Base-by-base conservation (phyloP, 83 land plant genomes). In the Picea mariana region DNA sequence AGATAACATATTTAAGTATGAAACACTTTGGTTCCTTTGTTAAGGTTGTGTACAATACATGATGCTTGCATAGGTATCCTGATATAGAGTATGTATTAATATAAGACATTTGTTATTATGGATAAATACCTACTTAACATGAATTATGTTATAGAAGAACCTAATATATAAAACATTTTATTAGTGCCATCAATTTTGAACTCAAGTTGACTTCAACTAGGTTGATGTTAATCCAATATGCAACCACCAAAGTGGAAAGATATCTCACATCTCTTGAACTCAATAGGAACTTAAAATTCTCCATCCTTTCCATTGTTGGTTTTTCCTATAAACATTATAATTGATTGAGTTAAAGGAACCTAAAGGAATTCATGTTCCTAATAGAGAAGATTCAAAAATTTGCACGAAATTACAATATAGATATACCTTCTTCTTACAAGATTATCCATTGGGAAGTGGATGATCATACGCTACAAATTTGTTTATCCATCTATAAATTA, bases 181-280 rank as follows among this genome's bases (percentile, higher is more conserved):
- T 31, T 31, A 31, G 99, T 64, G 96, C 93, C 81, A 96, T 96
- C 82, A 98, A 91, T 85, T 98, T 98, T 55, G 96, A 89, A 81
- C 94, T 98, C 99, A 96, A 31, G 31, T 0, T 31, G 31, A 98
- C 99, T 84, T 98, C 99, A 71, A 96, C 99, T 62, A 98, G 94
- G 83, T 98, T 98, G 86, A 98, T 94, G 81, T 95, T 94, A 34
- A n/a, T n/a, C n/a, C n/a, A n/a, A n/a, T n/a, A n/a, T n/a, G n/a
- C n/a, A n/a, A n/a, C n/a, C n/a, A n/a, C n/a, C n/a, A n/a, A n/a
- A n/a, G n/a, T n/a, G n/a, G n/a, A n/a, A n/a, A n/a, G n/a, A n/a
- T n/a, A n/a, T 34, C 38, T 42, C 47, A 42, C 47, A 42, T 42
- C 5, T 42, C 47, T 42, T 42, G 47, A 42, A 42, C 7, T 42